These are phyloP conservation scores for Hondaea fermentalgiana DNA, from an alignment of 108 stramenopile species.

Conservation along the genomic window DNA sequence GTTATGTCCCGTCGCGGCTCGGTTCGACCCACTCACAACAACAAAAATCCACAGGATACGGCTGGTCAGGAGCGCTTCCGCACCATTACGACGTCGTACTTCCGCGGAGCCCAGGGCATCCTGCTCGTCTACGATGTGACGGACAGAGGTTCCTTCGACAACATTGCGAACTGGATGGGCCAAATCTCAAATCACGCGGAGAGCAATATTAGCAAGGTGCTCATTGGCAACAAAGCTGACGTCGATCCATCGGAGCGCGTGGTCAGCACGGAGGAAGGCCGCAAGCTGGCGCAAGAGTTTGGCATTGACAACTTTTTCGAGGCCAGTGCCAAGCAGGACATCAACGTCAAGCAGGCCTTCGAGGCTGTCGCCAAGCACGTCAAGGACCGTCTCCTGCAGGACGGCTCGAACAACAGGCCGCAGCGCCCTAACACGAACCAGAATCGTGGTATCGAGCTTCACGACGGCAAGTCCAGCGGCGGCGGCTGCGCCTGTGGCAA, in stretches of 20 bases:
- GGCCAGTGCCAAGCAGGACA: conserved; percentile 33
- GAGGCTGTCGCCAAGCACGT: conserved; percentile 16
- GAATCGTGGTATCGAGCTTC: neutral
- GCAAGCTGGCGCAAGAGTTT: conserved; percentile 85
- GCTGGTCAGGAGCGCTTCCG: conserved; percentile 59
- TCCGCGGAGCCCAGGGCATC: conserved; percentile 76
- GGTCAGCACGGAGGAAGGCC: conserved; percentile 79
- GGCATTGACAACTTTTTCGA: conserved; percentile 43
- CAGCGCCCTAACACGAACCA: neutral
- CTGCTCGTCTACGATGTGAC: conserved; percentile 97
- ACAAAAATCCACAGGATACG: conserved; percentile 33
- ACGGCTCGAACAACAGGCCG: neutral
- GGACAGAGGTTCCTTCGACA: conserved; percentile 90
- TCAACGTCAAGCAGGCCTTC: conserved; percentile 24
- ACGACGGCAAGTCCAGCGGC: neutral
- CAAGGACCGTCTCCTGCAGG: neutral
- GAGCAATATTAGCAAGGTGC: conserved; percentile 26
- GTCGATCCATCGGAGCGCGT: conserved; percentile 64
- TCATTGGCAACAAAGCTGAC: conserved; percentile 32
- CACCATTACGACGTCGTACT: conserved; percentile 61
- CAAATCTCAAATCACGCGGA: conserved; percentile 75
- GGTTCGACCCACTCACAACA: neutral
- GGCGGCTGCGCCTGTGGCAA: conserved; percentile 11
- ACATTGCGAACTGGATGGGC: conserved; percentile 92
- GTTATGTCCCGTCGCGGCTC: neutral